phyloP scores from a whole-genome alignment of 805 yeast genomes.

The Candida arabinofermentans region DNA sequence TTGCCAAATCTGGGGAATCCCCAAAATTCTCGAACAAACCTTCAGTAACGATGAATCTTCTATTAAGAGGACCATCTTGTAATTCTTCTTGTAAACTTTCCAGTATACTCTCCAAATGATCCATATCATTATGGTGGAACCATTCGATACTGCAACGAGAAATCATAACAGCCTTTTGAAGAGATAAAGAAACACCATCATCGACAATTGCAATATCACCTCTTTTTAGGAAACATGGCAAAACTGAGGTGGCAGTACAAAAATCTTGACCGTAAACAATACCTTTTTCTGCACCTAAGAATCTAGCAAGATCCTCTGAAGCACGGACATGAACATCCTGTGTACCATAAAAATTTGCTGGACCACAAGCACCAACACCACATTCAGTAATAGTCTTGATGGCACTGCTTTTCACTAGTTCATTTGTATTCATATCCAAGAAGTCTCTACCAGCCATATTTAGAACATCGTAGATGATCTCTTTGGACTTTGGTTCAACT shows the following conservation, averaged over 20 bases:
- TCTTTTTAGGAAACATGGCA: slow-evolving; percentile 91
- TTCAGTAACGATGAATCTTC: slow-evolving; percentile 90
- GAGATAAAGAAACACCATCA: slow-evolving; percentile 63
- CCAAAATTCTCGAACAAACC: slow-evolving; percentile 82
- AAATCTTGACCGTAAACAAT: slow-evolving; percentile 93
- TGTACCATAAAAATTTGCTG: slow-evolving; percentile 95
- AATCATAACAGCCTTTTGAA: slow-evolving; percentile 84
- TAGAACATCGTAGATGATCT: slow-evolving; percentile 35
- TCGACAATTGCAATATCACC: slow-evolving; percentile 93
- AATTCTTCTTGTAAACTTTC: slow-evolving; percentile 56
- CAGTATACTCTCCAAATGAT: slow-evolving; percentile 69
- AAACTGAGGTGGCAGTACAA: slow-evolving; percentile 78
- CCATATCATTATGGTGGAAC: slow-evolving; percentile 86
- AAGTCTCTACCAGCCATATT: slow-evolving; percentile 75
- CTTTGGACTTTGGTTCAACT: slow-evolving; percentile 26
- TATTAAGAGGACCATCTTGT: slow-evolving; percentile 70
- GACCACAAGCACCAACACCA: slow-evolving; percentile 99
- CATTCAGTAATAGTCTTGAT: slow-evolving; percentile 54
- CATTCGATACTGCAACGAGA: slow-evolving; percentile 83
- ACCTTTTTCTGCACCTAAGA: slow-evolving; percentile 71
- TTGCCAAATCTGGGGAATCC: slow-evolving; percentile 67
- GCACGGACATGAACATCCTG: slow-evolving; percentile 84
- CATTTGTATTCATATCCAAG: slow-evolving; percentile 53
- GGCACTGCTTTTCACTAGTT: slow-evolving; percentile 48
- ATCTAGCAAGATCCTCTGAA: slow-evolving; percentile 70